phyloP scores from a whole-genome alignment of 306 rosid genomes.

The Quercus agrifolia region DNA sequence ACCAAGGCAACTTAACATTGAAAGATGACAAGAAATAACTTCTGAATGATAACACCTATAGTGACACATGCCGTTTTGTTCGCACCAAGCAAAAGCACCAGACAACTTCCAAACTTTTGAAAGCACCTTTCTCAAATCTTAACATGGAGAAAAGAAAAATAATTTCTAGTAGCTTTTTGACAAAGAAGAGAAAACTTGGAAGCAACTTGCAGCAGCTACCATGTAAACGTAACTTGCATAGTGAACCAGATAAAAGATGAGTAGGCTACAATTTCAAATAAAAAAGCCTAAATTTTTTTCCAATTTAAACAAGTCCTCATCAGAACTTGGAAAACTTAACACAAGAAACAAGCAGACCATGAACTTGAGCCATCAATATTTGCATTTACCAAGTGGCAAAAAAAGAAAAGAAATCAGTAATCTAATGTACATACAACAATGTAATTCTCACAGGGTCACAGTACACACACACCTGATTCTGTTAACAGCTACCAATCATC shows the following conservation, averaged over 20 bases:
- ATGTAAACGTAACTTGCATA: not conserved
- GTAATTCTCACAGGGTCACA: slow-evolving; percentile 24
- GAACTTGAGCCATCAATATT: slow-evolving; percentile 23
- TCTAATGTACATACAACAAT: slow-evolving; percentile 26
- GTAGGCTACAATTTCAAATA: not conserved
- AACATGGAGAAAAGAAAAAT: not conserved
- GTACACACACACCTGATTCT: slow-evolving; percentile 18
- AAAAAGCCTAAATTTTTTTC: too few relatives aligned
- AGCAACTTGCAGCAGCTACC: not conserved
- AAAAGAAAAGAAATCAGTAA: slow-evolving; percentile 18
- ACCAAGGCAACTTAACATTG: not conserved
- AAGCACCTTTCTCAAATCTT: not conserved
- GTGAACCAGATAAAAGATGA: not conserved
- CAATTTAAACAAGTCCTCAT: not conserved
- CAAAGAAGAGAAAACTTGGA: not conserved
- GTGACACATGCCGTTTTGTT: not conserved
- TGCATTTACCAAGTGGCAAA: slow-evolving; percentile 22
- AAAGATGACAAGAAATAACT: not conserved
- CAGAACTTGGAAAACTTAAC: not conserved
- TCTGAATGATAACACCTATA: not conserved
- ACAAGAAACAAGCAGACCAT: not conserved
- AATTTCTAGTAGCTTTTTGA: not conserved
- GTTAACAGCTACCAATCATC: slow-evolving; percentile 9
- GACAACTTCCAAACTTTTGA: not conserved
- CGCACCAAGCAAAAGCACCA: not conserved